Evolutionary conservation across 441 rosid species (phyloP).

Genomic region (Geranium incanum): DNA sequence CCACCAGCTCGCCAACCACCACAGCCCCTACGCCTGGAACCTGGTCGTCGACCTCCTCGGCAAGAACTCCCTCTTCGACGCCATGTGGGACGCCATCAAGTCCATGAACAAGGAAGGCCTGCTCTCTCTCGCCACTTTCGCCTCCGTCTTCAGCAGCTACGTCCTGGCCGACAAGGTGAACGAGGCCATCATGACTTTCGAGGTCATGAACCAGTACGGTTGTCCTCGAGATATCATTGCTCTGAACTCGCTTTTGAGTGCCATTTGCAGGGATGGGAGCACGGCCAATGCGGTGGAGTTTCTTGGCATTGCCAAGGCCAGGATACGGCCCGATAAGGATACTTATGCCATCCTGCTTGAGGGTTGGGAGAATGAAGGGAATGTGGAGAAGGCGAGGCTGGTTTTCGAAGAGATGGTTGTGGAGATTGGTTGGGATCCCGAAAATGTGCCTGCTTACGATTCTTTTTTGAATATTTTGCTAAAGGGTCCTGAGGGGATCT

Average conservation of each 20-base stretch:
- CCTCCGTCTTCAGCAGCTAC: conserved; percentile 56
- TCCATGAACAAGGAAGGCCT: conserved; percentile 40
- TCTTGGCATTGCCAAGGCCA: conserved; percentile 29
- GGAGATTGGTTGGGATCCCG: conserved; percentile 52
- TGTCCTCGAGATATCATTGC: conserved; percentile 36
- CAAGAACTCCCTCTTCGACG: conserved; percentile 47
- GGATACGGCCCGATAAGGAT: conserved; percentile 43
- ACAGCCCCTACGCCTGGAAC: conserved; percentile 62
- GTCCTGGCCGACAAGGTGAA: conserved; percentile 32
- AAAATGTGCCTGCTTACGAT: conserved; percentile 46
- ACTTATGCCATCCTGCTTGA: conserved; percentile 48
- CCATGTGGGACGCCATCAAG: conserved; percentile 62
- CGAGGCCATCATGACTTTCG: conserved; percentile 43
- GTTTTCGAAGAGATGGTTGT: conserved; percentile 41
- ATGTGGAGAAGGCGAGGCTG: conserved; percentile 24
- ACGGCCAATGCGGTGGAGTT: conserved; percentile 36
- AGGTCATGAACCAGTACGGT: conserved; percentile 50
- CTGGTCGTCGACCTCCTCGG: conserved; percentile 56
- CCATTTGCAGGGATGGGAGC: conserved; percentile 51
- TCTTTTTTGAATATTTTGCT: conserved; percentile 42
- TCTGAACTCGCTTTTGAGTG: conserved; percentile 55
- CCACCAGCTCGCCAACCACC: conserved; percentile 34
- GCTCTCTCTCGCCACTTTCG: conserved; percentile 55
- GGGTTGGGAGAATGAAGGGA: conserved; percentile 55
- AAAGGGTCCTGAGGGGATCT: conserved; percentile 31